phyloP scores from a whole-genome alignment of 169 alveolate genomes.

The Babesia bovis region DNA sequence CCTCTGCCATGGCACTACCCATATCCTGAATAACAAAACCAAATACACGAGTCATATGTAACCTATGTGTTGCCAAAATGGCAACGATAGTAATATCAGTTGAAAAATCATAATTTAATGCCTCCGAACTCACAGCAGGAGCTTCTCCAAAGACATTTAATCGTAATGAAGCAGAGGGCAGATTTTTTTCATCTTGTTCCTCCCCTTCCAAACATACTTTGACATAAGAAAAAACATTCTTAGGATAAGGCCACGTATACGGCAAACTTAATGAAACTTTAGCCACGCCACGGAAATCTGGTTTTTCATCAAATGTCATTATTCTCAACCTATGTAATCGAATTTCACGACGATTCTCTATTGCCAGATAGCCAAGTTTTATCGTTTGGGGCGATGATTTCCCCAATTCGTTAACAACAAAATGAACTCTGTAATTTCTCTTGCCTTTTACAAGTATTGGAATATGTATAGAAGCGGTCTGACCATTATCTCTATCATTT shows the following conservation, averaged over 20 bases:
- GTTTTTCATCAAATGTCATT: not conserved
- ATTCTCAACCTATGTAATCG: conserved; percentile 3
- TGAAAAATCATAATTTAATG: not conserved
- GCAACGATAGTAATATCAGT: not conserved
- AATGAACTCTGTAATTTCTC: not conserved
- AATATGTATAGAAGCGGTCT: not conserved
- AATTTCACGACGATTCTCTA: not conserved
- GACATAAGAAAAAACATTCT: conserved; percentile 2
- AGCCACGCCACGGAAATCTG: not conserved
- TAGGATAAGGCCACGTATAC: conserved; percentile 19
- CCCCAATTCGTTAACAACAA: not conserved
- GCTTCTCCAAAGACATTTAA: not conserved
- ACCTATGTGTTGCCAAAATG: not conserved
- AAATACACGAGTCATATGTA: not conserved
- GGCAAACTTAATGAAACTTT: conserved; percentile 17
- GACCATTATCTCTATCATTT: not conserved
- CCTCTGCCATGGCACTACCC: not conserved
- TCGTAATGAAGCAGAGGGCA: not conserved
- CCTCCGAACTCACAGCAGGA: conserved; percentile 4
- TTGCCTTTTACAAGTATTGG: not conserved
- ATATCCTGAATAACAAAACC: conserved; percentile 17
- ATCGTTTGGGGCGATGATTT: not conserved
- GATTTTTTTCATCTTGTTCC: not conserved
- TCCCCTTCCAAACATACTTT: not conserved
- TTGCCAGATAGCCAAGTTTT: conserved; percentile 43